phyloP scores from a whole-genome alignment of 163 green algal genomes.

The Prototheca stagnorum region DNA sequence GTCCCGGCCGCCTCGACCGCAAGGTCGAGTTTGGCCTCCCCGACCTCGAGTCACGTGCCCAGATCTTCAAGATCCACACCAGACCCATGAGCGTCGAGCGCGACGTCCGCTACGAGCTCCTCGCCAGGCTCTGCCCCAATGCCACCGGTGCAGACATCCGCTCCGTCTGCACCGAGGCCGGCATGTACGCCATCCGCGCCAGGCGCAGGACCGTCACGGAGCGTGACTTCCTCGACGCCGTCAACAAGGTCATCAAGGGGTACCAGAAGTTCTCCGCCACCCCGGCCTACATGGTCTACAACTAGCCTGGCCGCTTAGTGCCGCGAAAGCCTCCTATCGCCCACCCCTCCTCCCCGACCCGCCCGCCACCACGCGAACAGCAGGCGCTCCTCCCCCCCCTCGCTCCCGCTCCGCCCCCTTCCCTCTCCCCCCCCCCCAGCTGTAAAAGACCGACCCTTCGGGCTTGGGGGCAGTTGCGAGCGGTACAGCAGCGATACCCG shows the following conservation, averaged over 20 bases:
- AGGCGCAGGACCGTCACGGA: constrained; percentile 91
- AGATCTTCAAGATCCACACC: constrained; percentile 98
- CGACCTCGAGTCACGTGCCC: constrained; percentile 80
- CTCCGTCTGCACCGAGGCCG: constrained; percentile 89
- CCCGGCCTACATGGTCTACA: constrained; percentile 97
- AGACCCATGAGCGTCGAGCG: constrained; percentile 91
- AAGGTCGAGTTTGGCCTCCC: constrained; percentile 98
- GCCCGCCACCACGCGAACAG: too few species aligned
- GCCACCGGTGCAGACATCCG: constrained; percentile 92
- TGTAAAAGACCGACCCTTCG: neutral
- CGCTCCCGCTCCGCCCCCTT: too few species aligned
- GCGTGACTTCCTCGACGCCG: constrained; percentile 96
- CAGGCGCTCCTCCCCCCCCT: too few species aligned
- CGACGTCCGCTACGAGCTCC: constrained; percentile 81
- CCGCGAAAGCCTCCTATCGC: too few species aligned
- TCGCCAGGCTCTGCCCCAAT: constrained; percentile 90
- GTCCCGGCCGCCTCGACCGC: constrained; percentile 85
- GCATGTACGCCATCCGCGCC: constrained; percentile 97
- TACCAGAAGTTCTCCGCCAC: constrained; percentile 91
- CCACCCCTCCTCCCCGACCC: too few species aligned
- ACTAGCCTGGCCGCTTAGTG: too few species aligned
- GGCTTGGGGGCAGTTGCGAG: neutral
- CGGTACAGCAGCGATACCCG: too few species aligned
- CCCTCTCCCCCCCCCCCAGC: too few species aligned
- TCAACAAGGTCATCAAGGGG: constrained; percentile 91